Evolutionary conservation across 2,329 filamentous ascomycete genomes (phyloP), one percentile per base, ranked within the genome.

Genomic region (Phyllosticta capitalensis): DNA sequence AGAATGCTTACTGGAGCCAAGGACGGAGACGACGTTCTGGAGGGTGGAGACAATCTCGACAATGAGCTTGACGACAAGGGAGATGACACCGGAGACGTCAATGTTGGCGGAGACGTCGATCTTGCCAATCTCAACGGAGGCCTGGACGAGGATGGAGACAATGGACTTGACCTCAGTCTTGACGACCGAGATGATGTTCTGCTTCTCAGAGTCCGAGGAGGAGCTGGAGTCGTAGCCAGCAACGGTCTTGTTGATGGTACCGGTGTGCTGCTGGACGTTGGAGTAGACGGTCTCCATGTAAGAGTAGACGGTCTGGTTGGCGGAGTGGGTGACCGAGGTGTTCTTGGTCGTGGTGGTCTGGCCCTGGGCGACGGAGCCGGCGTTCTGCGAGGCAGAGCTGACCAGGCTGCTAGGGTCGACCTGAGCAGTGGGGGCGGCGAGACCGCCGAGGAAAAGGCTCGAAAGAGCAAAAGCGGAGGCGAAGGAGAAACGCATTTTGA

Each of bases 1-100:
- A 26, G 48, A 33, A 22, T 21, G 56, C 60, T 59, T 61, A 61
- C 60, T 60, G 57, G 45, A 22, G 30, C 61, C 61, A 45, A 62
- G 50, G 38, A 57, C 26, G 54, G 89, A 17, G 78, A 85, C 17
- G 71, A 64, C 45, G 65, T 70, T 3, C 71, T 76, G 48, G 76
- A 76, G 48, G 76, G 74, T 65, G 75, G 77, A 20, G 71, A 75
- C 17, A 69, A 74, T 0, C 74, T 68, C 22, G 64, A 72, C 0
- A 71, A 72, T 5, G 77, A 78, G 1, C 76, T 77, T 19, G 80
- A 81, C 21, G 74, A 79, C 52, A 51, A 60, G 50, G 57, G 33
- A 10, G 52, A 62, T 50, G 19, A 62, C 52, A 50, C 38, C 59
- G 50, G 49, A 51, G 50, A 61, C 50, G 12, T 61, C 55, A 21